Base-by-base conservation (phyloP, 2,329 filamentous ascomycete species). In the Hypoxylon sp. region DNA sequence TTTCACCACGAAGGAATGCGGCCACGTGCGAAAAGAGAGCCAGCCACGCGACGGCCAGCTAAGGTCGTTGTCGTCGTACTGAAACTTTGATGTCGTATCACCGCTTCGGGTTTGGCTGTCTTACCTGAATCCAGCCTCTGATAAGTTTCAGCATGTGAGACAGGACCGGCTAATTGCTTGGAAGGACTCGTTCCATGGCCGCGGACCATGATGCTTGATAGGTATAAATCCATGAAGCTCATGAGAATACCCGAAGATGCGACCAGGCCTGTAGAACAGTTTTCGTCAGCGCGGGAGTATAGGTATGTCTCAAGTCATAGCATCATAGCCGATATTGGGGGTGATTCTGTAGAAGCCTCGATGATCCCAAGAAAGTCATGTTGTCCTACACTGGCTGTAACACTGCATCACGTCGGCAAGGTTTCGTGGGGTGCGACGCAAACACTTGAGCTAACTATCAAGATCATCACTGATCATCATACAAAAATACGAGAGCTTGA, bases 1-100 rank as follows among this genome's bases (percentile, higher is more conserved):
- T 62, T 41, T 53, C 48, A 62, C 55, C 27, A 20, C 29, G 23
- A 48, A 52, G 33, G 46, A 55, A 59, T 49, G 24, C 27, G 35
- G 13, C 27, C 59, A 59, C 59, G 51, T 59, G 59, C 53, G n/a
- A 15, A 10, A 17, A 33, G 35, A 11, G 18, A 18, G 40, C 18
- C 26, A 35, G n/a, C 48, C 56, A 59, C 45, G 51, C 56, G 52
- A 47, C 35, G 35, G 9, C 46, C 18, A n/a, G 35, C 29, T 17
- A 17, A 3, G 11, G 18, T 8, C 31, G 15, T 5, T 18, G 35
- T 40, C 48, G 27, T 43, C 47, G 23, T 49, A n/a, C 48, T 60
- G 56, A 51, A 57, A 60, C 56, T 38, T 51, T 57, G 51, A 60
- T 54, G 21, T 57, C 46, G 43, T 56, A 29, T 17, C 42, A 42